Conservation (phyloP, 2,329 filamentous ascomycete genomes). For the Plenodomus biglobosus region DNA sequence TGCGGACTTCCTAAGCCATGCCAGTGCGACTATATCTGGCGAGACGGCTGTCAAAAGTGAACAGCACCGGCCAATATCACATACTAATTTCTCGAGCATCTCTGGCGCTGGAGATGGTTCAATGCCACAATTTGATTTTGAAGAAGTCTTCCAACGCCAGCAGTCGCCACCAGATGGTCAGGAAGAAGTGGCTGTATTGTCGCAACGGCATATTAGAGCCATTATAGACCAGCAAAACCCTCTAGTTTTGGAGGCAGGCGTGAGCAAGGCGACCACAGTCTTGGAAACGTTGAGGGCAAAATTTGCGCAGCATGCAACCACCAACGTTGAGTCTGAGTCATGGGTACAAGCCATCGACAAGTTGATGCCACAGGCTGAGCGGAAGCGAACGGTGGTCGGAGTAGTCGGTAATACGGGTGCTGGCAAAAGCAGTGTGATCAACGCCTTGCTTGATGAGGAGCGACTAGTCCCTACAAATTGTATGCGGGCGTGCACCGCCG, state of each 20-base stretch:
- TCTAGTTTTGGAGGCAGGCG: conserved; percentile 45
- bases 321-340: conserved; percentile 35
- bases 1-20: too few relatives aligned
- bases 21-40: too few relatives aligned
- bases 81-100: neutral
- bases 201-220: conserved; percentile 29
- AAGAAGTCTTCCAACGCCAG: conserved; percentile 20
- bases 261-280: conserved; percentile 42
- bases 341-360: conserved; percentile 50
- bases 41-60: neutral
- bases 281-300: conserved; percentile 39
- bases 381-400: conserved; percentile 55
- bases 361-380: conserved; percentile 44
- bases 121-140: conserved; percentile 14
- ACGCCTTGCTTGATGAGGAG: conserved; percentile 64
- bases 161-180: conserved; percentile 9
- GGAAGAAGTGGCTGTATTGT: conserved; percentile 2
- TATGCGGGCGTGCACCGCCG: conserved; percentile 64
- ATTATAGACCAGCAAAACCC: conserved; percentile 37
- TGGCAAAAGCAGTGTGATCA: conserved; percentile 65
- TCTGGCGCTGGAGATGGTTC: neutral
- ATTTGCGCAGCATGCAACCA: conserved; percentile 26
- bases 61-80: neutral
- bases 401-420: conserved; percentile 64
- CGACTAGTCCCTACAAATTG: conserved; percentile 59